Evolutionary conservation across 1,139 yeast species (phyloP).

Genomic region (Magnusiomyces tetraspermus): DNA sequence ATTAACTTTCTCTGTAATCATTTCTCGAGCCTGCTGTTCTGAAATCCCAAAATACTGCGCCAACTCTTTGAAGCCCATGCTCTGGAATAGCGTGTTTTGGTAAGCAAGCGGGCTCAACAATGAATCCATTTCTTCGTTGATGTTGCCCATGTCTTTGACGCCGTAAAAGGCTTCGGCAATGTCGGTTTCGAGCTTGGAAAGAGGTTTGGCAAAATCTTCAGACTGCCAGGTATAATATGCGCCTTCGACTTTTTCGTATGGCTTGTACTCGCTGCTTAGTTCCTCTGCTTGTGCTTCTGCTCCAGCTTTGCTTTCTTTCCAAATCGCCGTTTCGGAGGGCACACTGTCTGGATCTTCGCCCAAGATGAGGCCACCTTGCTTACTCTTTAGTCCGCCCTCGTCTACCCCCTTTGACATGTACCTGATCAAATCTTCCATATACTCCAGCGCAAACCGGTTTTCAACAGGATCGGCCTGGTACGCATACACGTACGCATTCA

Average conservation of each 20-base stretch:
- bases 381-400: neutral
- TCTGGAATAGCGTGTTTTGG: constrained; percentile 29
- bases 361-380: constrained; percentile 25
- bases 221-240: constrained; percentile 34
- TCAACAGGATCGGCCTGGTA: constrained; percentile 15
- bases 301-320: too few species aligned
- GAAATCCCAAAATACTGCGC: constrained; percentile 30
- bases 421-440: constrained; percentile 24
- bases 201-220: constrained; percentile 29
- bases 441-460: constrained; percentile 16
- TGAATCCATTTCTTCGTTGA: constrained; percentile 28
- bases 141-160: constrained; percentile 33
- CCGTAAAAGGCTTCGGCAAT: constrained; percentile 32
- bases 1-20: constrained; percentile 9
- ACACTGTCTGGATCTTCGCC: constrained; percentile 33
- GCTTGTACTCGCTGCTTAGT: neutral
- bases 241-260: constrained; percentile 26
- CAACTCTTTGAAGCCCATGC: constrained; percentile 21
- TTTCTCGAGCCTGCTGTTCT: constrained; percentile 19
- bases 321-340: too few species aligned
- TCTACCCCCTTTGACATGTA: constrained; percentile 20
- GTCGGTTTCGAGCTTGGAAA: constrained; percentile 27
- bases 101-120: constrained; percentile 26
- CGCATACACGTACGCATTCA: constrained; percentile 30
- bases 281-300: neutral